These are phyloP conservation scores for Dactylellina cionopaga DNA, from an alignment of 2,329 filamentous ascomycete genomes.

Conservation along the genomic window DNA sequence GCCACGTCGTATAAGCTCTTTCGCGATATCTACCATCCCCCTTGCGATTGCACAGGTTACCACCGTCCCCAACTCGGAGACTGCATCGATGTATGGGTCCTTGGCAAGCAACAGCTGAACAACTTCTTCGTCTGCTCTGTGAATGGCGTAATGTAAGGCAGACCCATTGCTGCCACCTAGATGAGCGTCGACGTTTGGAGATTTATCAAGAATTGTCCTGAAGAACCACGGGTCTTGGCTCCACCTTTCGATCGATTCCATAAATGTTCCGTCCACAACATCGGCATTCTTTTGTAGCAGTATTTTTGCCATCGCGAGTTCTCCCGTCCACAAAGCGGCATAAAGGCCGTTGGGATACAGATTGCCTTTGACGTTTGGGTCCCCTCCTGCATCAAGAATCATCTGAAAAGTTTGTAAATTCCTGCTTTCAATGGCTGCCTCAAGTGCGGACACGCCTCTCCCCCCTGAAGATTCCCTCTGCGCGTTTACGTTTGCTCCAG, in stretches of 20 bases:
- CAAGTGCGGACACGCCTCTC: slow-evolving; percentile 5
- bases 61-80: slow-evolving; percentile 1
- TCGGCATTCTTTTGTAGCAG: slow-evolving; percentile 8
- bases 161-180: neutral
- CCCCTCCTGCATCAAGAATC: slow-evolving; percentile 17
- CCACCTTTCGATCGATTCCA: slow-evolving; percentile 19
- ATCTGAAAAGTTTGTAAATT: slow-evolving; percentile 13
- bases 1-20: slow-evolving; percentile 22
- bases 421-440: slow-evolving; percentile 27
- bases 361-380: slow-evolving; percentile 4
- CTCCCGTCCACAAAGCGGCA: slow-evolving; percentile 7
- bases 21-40: slow-evolving; percentile 26
- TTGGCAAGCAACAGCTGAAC: slow-evolving; percentile 1
- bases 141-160: slow-evolving; percentile 24
- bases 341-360: slow-evolving; percentile 17
- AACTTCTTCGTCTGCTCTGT: neutral
- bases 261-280: slow-evolving; percentile 23
- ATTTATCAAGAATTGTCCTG: slow-evolving; percentile 10
- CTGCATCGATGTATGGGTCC: slow-evolving; percentile 22
- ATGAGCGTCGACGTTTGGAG: slow-evolving; percentile 27
- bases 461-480: neutral
- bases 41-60: slow-evolving; percentile 3
- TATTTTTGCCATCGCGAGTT: slow-evolving; percentile 37
- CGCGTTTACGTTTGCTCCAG: slow-evolving; percentile 22
- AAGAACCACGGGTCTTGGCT: slow-evolving; percentile 27